phyloP scores from a whole-genome alignment of 495 filamentous ascomycete genomes.

The Elasticomyces elasticus region DNA sequence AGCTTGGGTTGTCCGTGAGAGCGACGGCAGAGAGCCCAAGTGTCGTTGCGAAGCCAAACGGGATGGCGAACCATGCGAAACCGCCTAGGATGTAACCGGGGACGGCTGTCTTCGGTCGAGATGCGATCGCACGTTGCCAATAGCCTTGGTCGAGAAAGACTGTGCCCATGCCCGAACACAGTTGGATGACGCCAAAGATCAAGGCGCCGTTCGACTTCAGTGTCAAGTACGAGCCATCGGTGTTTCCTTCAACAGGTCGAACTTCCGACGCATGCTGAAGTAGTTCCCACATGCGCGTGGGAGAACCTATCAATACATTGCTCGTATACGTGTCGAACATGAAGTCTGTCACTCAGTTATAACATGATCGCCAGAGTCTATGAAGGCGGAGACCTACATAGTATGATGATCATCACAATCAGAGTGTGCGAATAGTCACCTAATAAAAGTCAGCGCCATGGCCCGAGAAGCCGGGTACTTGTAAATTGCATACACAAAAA shows the following conservation, averaged over 20 bases:
- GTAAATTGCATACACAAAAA: slow-evolving; percentile 19
- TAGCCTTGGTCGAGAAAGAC: slow-evolving; percentile 27
- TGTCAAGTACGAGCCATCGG: slow-evolving; percentile 22
- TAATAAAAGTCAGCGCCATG: background rate
- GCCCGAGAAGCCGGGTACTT: background rate
- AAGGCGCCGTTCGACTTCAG: slow-evolving; percentile 25
- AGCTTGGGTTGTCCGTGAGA: slow-evolving; percentile 24
- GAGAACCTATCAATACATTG: slow-evolving; percentile 23
- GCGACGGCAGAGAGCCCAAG: slow-evolving; percentile 25
- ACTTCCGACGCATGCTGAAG: slow-evolving; percentile 20
- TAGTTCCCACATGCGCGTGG: slow-evolving; percentile 24
- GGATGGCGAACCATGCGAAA: slow-evolving; percentile 25
- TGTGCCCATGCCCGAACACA: slow-evolving; percentile 23
- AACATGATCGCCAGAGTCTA: background rate
- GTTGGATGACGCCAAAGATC: slow-evolving; percentile 28
- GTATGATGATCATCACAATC: slow-evolving; percentile 23
- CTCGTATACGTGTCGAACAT: slow-evolving; percentile 27
- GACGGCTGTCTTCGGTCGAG: slow-evolving; percentile 23
- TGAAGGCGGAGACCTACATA: background rate
- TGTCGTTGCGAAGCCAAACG: slow-evolving; percentile 26
- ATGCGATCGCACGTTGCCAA: slow-evolving; percentile 26
- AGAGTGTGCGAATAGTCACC: slow-evolving; percentile 26
- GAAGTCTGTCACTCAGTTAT: slow-evolving; percentile 9
- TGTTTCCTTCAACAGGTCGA: slow-evolving; percentile 26
- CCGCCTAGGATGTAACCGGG: slow-evolving; percentile 24